Base-by-base conservation (phyloP, 2,329 filamentous ascomycete genomes). In the Stagonosporopsis chrysanthemi region DNA sequence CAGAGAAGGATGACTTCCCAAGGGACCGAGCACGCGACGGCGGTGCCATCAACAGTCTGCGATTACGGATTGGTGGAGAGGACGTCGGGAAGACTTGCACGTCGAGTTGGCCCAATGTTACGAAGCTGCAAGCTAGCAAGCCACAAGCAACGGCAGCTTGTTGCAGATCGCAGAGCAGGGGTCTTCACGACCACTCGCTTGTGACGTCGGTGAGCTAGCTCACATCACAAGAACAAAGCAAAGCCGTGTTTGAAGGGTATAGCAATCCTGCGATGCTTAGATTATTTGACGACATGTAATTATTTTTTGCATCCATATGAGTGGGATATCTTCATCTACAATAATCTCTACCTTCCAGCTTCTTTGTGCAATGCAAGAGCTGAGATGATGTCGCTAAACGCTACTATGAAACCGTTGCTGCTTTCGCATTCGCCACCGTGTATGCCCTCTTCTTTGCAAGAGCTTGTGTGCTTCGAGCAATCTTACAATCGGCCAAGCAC, bases 1-100 rank as follows among this genome's bases (percentile, higher is more conserved):
- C 75, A 2, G 87, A 80, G 70, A 96, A 91, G 52, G 84, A 83
- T 47, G 91, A 87, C 73, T 91, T 92, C 23, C 86, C 77, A n/a
- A 90, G 76, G 62, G 83, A 83, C 52, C 85, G 83, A 52, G 86
- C 78, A 53, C 78, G 78, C 15, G 78, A 69, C 71, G 83, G 59
- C 17, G 73, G 73, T 40, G 74, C 69, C 74, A 76, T 76, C 6
- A 15, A 22, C 38, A 5, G 23, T 35, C 14, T 19, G 39, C 19
- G 11, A 14, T 52, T 42, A 42, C 42, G 38, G 15, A 6, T 6
- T n/a, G 24, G 17, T 17, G 2, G 22, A 17, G 11, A 15, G 15
- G 14, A 1, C 6, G 24, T 29, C 3, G 3, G 28, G 11, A 11
- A 6, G n/a, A 28, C 1, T 29, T 23, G 43, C 24, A 38, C 29